Conservation (phyloP, 345 rosid genomes). For the Syzygium jambos region DNA sequence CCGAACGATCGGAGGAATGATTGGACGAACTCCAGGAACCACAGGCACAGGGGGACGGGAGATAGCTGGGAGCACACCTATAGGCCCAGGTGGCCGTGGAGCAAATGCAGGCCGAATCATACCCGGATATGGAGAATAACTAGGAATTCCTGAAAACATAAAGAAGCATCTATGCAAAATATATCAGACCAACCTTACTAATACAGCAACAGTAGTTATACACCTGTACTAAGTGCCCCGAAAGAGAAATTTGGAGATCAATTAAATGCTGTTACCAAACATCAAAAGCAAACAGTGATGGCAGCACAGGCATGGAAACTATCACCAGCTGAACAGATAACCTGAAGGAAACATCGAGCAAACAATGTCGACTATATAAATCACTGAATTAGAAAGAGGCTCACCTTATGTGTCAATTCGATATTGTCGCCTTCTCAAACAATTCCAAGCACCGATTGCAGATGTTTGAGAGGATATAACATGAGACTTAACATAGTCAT, state of each 20-base stretch:
- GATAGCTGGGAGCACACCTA: constrained; percentile 41
- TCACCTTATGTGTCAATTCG: constrained; percentile 52
- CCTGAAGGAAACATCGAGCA: constrained; percentile 83
- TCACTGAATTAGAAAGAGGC: constrained; percentile 28
- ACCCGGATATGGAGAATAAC: constrained; percentile 65
- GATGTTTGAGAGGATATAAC: constrained; percentile 32
- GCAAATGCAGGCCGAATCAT: constrained; percentile 75
- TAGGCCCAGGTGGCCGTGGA: constrained; percentile 76
- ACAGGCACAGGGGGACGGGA: constrained; percentile 69
- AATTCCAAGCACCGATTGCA: constrained; percentile 47
- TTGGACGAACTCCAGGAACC: constrained; percentile 69
- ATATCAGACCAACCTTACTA: constrained; percentile 43
- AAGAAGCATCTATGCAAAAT: constrained; percentile 41
- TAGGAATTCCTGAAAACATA: constrained; percentile 63
- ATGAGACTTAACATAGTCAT: constrained; percentile 19
- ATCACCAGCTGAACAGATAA: constrained; percentile 86
- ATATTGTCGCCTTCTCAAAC: constrained; percentile 41
- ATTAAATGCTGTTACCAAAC: constrained; percentile 75
- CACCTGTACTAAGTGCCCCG: background rate
- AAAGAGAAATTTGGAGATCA: background rate
- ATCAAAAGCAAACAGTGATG: constrained; percentile 82
- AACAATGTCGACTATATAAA: constrained; percentile 48
- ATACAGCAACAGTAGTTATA: background rate
- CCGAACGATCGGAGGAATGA: constrained; percentile 54
- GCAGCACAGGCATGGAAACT: constrained; percentile 80